Conservation (phyloP, 345 rosid genomes). For the Acer negundo region DNA sequence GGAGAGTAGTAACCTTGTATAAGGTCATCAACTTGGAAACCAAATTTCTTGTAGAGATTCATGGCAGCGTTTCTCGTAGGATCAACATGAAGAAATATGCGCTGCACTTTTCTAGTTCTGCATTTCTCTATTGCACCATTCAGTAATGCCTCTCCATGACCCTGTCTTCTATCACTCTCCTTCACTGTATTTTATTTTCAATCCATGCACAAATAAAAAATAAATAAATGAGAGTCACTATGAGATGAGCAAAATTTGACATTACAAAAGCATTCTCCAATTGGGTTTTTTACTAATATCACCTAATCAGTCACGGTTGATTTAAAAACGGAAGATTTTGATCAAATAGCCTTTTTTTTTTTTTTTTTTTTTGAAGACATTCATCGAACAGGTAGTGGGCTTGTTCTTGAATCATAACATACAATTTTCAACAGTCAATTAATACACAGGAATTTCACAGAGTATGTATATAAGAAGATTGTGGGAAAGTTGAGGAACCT, state of each 20-base stretch:
- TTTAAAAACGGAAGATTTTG: too few species aligned
- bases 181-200: constrained; percentile 41
- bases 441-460: too few species aligned
- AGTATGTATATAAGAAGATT: background rate
- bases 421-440: too few species aligned
- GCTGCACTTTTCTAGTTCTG: constrained; percentile 62
- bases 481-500: constrained; percentile 31
- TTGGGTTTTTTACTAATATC: too few species aligned
- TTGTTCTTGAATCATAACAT: background rate
- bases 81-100: constrained; percentile 79
- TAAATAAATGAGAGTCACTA: too few species aligned
- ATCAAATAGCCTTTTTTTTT: background rate
- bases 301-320: too few species aligned
- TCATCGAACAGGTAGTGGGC: constrained; percentile 47
- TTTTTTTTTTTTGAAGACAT: constrained; percentile 27
- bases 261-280: too few species aligned
- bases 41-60: constrained; percentile 69
- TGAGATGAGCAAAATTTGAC: too few species aligned
- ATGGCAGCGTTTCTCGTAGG: constrained; percentile 64
- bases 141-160: constrained; percentile 71
- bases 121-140: constrained; percentile 69
- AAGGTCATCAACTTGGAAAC: constrained; percentile 66
- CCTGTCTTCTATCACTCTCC: constrained; percentile 65
- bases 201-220: too few species aligned
- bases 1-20: constrained; percentile 66